phyloP scores from a whole-genome alignment of 202 grass and related monocot species.

The Alloteropsis angusta region DNA sequence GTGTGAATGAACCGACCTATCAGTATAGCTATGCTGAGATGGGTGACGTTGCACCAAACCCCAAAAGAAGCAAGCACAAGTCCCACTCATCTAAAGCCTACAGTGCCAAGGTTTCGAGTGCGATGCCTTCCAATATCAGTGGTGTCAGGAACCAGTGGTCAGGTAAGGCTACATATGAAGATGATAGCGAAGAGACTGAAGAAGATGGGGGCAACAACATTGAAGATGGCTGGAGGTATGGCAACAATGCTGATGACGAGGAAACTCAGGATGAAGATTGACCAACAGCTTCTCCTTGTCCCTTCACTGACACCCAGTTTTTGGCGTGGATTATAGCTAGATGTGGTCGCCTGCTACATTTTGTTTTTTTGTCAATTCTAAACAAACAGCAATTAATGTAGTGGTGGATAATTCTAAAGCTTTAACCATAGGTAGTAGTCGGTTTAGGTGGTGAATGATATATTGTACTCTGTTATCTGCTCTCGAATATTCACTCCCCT shows the following conservation, averaged over 20 bases:
- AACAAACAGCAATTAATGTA: not conserved
- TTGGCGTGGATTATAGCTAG: not conserved
- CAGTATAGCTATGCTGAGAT: conserved; percentile 30
- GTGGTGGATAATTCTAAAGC: not conserved
- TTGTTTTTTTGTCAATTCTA: not conserved
- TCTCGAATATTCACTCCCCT: not conserved
- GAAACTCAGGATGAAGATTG: conserved; percentile 75
- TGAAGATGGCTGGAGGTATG: conserved; percentile 51
- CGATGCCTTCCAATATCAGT: not conserved
- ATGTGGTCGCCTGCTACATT: not conserved
- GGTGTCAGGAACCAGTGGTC: conserved; percentile 46
- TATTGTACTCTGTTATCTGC: not conserved
- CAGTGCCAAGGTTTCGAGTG: conserved; percentile 25
- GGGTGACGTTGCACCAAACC: conserved; percentile 26
- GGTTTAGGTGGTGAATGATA: not conserved
- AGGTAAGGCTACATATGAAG: conserved; percentile 51
- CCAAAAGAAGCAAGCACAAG: conserved; percentile 48
- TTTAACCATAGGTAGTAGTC: not conserved
- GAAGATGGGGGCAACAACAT: conserved; percentile 60
- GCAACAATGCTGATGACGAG: conserved; percentile 55
- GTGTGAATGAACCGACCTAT: conserved; percentile 24
- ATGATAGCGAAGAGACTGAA: conserved; percentile 55
- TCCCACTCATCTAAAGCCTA: conserved; percentile 37
- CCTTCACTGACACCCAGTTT: not conserved
- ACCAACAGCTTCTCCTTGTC: not conserved